A percentile compares a stretch with the other conserved stretches of the same genome.
Conservation (phyloP, 345 rosid genomes). For the Dipteronia sinensis region DNA sequence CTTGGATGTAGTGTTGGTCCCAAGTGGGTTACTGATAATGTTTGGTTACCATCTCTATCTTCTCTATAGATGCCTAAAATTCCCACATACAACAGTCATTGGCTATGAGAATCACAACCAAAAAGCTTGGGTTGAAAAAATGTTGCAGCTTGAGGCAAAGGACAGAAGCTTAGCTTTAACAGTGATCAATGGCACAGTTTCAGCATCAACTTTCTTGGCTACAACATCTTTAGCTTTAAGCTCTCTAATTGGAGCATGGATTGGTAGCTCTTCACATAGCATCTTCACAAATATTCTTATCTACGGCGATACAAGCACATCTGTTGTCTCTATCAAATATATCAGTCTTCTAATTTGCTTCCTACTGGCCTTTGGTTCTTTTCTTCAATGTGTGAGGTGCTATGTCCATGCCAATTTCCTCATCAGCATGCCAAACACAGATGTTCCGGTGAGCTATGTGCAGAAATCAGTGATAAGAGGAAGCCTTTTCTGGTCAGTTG, state of each 20-base stretch:
- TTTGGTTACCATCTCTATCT: constrained; percentile 27
- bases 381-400: constrained; percentile 32
- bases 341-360: constrained; percentile 37
- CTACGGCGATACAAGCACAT: constrained; percentile 30
- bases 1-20: constrained; percentile 26
- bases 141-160: constrained; percentile 38
- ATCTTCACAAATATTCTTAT: constrained; percentile 23
- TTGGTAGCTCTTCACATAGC: constrained; percentile 18
- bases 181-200: constrained; percentile 28
- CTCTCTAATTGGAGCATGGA: constrained; percentile 39
- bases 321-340: constrained; percentile 27
- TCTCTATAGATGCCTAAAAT: constrained; percentile 20
- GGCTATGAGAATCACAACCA: constrained; percentile 44
- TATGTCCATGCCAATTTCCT: constrained; percentile 35
- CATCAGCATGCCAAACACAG: constrained; percentile 32
- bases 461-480: constrained; percentile 31
- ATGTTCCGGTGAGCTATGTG: constrained; percentile 25
- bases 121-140: constrained; percentile 41
- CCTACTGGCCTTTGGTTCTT: constrained; percentile 34
- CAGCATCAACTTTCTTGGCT: constrained; percentile 37
- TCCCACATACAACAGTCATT: constrained; percentile 32
- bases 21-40: constrained; percentile 33
- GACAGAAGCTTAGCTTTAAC: constrained; percentile 27
- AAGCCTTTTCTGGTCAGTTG: constrained; percentile 29
- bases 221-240: constrained; percentile 31